Percentiles rank a stretch among this genome's conserved stretches.
phyloP scores from a whole-genome alignment of 768 basidiomycete genomes.

The Tricholoma sp. region DNA sequence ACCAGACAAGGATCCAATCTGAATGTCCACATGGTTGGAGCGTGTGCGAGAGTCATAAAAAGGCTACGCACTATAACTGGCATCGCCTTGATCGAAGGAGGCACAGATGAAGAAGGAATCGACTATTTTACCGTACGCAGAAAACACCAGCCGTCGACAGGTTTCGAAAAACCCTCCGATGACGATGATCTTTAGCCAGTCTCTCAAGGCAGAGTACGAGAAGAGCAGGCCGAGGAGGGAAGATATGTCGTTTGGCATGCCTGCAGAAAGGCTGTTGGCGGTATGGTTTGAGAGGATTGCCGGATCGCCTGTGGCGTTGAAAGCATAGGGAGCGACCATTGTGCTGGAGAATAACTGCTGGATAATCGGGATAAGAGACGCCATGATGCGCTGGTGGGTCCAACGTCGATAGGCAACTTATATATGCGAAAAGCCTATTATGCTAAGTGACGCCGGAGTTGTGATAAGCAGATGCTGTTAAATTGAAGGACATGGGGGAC shows the following conservation, averaged over 20 bases:
- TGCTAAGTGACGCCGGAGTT: too few relatives aligned
- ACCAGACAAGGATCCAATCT: conserved; percentile 60
- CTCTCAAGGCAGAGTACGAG: conserved; percentile 41
- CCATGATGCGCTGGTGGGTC: too few relatives aligned
- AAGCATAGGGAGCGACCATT: neutral
- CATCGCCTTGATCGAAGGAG: conserved; percentile 39
- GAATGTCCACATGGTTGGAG: neutral
- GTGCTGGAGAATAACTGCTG: conserved; percentile 6
- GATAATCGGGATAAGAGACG: conserved; percentile 3
- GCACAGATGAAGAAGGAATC: conserved; percentile 48
- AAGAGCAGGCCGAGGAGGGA: conserved; percentile 15
- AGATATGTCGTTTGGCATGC: conserved; percentile 7
- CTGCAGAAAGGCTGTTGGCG: neutral
- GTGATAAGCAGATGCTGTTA: too few relatives aligned
- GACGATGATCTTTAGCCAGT: conserved; percentile 48
- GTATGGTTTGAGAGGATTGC: neutral
- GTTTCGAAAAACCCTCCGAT: conserved; percentile 50
- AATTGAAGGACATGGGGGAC: too few relatives aligned
- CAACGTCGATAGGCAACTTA: too few relatives aligned
- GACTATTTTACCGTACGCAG: conserved; percentile 30
- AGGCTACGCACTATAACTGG: conserved; percentile 20
- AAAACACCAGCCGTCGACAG: conserved; percentile 33
- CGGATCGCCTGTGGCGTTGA: neutral
- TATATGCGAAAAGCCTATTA: too few relatives aligned
- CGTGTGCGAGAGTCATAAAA: neutral